Base-by-base conservation (phyloP, 768 basidiomycete genomes). In the Mycena galericulata region DNA sequence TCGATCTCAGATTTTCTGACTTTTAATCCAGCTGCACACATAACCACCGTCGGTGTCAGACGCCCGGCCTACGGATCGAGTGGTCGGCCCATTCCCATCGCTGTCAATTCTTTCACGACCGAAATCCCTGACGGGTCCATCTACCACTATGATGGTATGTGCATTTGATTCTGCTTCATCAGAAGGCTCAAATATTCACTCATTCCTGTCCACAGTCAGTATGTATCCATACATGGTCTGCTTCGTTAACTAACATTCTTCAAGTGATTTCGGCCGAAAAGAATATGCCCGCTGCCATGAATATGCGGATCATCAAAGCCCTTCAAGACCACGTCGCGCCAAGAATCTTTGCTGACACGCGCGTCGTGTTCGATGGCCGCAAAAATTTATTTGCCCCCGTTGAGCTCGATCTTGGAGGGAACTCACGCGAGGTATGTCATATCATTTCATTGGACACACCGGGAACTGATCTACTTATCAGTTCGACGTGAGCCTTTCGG, bases 111-210 rank as follows among this genome's bases (percentile, higher is more conserved):
- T 34, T 92, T 90, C 70, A 73, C 75, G 15, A 80, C 84, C 4
- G 77, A 78, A 0, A 82, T 90, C 2, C 85, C 90, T 0, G 82
- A 89, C 15, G 77, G 74, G 0, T 84, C 84, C 4, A 90, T 94
- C n/a, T 83, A 87, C 58, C 92, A 94, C 62, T 93, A 94, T 69
- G 92, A 94, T 73, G 88, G 90, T 90, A 68, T 62, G 87, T 22
- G 14, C 32, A 34, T 24, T 26, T 38, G 5, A 15, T 34, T 30
- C 20, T n/a, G 17, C 15, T 2, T 29, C 32, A 40, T 27, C 8
- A 26, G 50, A 20, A 14, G 10, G 4, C 14, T 3, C 12, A 29
- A 8, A 12, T 10, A 18, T 50, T 6, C n/a, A 10, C 18, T 18
- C 27, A 15, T 50, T 41, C 30, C 62, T 32, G 22, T 49, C 26